These are phyloP conservation scores for Arthrobotrys conoides DNA, from an alignment of 2,329 filamentous ascomycete species.

Conservation along the genomic window DNA sequence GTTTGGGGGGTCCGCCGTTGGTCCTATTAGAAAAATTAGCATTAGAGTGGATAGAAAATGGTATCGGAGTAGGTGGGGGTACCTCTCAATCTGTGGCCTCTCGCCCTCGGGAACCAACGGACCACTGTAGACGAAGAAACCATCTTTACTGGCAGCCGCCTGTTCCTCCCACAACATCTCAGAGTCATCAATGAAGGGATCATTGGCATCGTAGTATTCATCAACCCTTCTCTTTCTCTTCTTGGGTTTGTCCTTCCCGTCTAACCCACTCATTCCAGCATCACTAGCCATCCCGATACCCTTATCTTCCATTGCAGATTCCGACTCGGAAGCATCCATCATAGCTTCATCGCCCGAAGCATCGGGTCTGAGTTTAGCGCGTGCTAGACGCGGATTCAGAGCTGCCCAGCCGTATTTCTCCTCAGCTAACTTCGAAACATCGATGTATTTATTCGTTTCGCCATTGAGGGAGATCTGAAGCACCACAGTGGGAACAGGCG, in stretches of 20 bases:
- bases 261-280: conserved; percentile 77
- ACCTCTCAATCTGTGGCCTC: conserved; percentile 78
- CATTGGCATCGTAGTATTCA: conserved; percentile 81
- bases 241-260: conserved; percentile 68
- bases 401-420: conserved; percentile 95
- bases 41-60: background rate
- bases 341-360: conserved; percentile 89
- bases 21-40: conserved; percentile 70
- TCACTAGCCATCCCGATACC: conserved; percentile 50
- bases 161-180: conserved; percentile 96
- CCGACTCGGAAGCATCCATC: conserved; percentile 79
- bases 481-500: conserved; percentile 80
- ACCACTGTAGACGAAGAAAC: conserved; percentile 98
- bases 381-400: conserved; percentile 89
- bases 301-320: conserved; percentile 82
- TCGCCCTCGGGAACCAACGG: conserved; percentile 89
- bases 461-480: conserved; percentile 85
- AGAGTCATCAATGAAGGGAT: conserved; percentile 91
- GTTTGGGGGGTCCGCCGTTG: conserved; percentile 78
- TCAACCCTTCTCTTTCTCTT: conserved; percentile 87
- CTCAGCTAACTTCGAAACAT: conserved; percentile 93
- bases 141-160: conserved; percentile 92
- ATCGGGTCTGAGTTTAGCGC: conserved; percentile 88
- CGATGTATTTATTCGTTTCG: conserved; percentile 89
- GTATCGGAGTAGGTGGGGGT: conserved; percentile 48